A percentile compares a stretch with the other conserved stretches of the same genome.
These are phyloP conservation scores for Chaetomium tenue DNA, from an alignment of 495 filamentous ascomycete species.

Conservation along the genomic window DNA sequence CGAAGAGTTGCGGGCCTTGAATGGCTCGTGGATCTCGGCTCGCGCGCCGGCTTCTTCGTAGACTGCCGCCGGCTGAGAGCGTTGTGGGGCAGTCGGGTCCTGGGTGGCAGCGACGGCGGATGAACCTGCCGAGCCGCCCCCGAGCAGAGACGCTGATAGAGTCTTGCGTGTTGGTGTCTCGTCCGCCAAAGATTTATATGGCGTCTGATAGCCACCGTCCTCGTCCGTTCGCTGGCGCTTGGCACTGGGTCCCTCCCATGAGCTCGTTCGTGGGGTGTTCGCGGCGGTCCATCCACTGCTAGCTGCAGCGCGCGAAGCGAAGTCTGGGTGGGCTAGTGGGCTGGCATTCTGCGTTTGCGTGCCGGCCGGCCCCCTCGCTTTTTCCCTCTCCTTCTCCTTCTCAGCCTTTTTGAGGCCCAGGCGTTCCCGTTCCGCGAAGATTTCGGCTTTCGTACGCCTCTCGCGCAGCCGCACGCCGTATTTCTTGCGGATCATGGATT, in stretches of 20 bases:
- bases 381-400: conserved; percentile 29
- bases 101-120: conserved; percentile 34
- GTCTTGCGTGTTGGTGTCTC: conserved; percentile 34
- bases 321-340: not conserved
- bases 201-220: conserved; percentile 24
- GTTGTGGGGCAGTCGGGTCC: conserved; percentile 34
- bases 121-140: conserved; percentile 33
- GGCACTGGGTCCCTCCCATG: conserved; percentile 32
- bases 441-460: conserved; percentile 45
- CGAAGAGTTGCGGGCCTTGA: not conserved
- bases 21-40: conserved; percentile 26
- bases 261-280: conserved; percentile 27
- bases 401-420: conserved; percentile 36
- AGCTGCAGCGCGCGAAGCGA: conserved; percentile 12
- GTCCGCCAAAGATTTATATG: conserved; percentile 16
- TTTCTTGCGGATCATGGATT: conserved; percentile 50
- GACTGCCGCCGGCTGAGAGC: conserved; percentile 19
- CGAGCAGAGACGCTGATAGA: conserved; percentile 30
- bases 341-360: not conserved
- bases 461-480: conserved; percentile 50
- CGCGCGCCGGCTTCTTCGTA: conserved; percentile 16
- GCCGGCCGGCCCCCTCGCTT: conserved; percentile 9
- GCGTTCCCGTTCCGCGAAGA: conserved; percentile 42
- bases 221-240: conserved; percentile 35
- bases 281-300: conserved; percentile 34